Percentiles rank a stretch among this genome's conserved stretches.
Evolutionary conservation across 2,329 filamentous ascomycete genomes (phyloP).

Genomic region (Apiospora kogelbergensis): DNA sequence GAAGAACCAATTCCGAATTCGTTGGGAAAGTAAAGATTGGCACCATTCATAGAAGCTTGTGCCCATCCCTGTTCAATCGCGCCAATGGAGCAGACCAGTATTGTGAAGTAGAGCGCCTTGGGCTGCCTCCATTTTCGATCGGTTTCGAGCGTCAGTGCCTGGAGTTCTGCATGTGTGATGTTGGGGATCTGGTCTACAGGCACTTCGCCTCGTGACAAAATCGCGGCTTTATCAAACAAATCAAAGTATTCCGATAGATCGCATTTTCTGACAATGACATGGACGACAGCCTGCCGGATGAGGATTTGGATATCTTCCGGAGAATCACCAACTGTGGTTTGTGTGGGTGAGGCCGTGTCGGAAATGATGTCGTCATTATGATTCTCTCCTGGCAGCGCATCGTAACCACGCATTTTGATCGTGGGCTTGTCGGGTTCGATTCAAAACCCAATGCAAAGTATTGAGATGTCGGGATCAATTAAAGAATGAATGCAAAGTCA

Average conservation of each 20-base stretch:
- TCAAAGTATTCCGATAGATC: not conserved
- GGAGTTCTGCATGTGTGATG: not conserved
- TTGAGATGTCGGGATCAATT: no score
- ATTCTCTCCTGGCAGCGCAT: not conserved
- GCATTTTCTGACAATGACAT: not conserved
- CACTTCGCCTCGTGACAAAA: not conserved
- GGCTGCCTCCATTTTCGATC: not conserved
- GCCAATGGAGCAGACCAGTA: conserved; percentile 1
- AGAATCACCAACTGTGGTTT: not conserved
- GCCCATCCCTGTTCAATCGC: conserved; percentile 9
- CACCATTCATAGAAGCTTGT: conserved; percentile 10
- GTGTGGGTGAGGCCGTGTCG: not conserved
- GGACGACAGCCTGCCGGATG: not conserved
- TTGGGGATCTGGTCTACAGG: not conserved
- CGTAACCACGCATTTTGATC: not conserved
- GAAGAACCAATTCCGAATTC: conserved; percentile 8
- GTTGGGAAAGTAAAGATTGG: conserved; percentile 6
- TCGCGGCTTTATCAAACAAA: not conserved
- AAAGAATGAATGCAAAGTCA: not conserved
- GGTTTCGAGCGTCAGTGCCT: not conserved
- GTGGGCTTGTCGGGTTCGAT: not conserved
- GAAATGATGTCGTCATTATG: not conserved
- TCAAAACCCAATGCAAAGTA: not conserved
- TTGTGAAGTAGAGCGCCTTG: conserved; percentile 4
- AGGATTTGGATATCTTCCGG: not conserved